Evolutionary conservation across 768 basidiomycete genomes (phyloP).

Genomic region (Trametes elegans): DNA sequence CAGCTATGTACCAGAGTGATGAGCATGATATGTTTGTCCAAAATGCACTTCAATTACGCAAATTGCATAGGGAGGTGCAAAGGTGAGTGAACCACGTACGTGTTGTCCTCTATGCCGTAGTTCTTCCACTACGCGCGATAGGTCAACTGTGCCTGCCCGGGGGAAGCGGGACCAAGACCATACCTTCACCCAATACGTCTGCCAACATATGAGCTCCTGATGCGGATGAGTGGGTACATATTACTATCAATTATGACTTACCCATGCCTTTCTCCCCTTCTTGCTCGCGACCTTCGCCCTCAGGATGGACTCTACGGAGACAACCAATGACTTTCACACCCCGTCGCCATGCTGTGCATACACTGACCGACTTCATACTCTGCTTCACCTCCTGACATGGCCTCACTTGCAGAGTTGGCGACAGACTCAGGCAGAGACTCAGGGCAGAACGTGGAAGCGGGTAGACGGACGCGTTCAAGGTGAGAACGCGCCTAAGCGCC

Average conservation of each 20-base stretch:
- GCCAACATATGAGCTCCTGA: too few relatives aligned
- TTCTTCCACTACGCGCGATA: constrained; percentile 26
- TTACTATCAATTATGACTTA: constrained; percentile 8
- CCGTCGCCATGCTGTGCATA: too few relatives aligned
- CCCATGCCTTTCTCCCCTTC: constrained; percentile 25
- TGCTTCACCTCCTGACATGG: constrained; percentile 38
- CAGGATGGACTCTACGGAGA: constrained; percentile 49
- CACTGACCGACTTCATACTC: constrained; percentile 71
- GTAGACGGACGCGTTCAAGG: constrained; percentile 6
- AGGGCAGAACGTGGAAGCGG: not conserved
- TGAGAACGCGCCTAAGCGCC: constrained; percentile 11
- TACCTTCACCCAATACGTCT: constrained; percentile 27
- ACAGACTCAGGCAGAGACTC: not conserved
- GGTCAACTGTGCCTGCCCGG: not conserved
- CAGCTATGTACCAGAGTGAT: too few relatives aligned
- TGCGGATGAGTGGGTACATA: too few relatives aligned
- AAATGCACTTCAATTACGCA: not conserved
- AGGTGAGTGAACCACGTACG: constrained; percentile 17
- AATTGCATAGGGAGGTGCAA: not conserved
- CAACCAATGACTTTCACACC: not conserved
- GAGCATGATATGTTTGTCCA: not conserved
- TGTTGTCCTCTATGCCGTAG: constrained; percentile 22
- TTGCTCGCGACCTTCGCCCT: constrained; percentile 37
- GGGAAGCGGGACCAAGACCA: not conserved
- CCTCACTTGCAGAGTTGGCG: not conserved